These are phyloP conservation scores for Pyricularia sp. DNA, from an alignment of 2,329 filamentous ascomycete genomes.

Conservation along the genomic window DNA sequence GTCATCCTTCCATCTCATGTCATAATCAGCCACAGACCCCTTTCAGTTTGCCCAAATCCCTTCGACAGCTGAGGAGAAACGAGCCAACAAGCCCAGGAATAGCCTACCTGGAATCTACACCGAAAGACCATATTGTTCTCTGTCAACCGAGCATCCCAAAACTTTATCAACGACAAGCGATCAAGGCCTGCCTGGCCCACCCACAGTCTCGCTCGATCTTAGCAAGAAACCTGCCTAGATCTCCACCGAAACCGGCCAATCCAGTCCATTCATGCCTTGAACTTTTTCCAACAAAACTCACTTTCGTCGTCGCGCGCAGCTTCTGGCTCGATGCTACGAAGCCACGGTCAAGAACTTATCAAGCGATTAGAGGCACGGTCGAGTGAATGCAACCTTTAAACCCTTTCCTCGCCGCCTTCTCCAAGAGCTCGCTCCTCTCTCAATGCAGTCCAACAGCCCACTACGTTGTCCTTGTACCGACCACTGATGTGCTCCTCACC, in stretches of 20 bases:
- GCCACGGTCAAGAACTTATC: neutral
- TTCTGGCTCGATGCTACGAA: neutral
- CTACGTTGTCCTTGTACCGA: constrained; percentile 86
- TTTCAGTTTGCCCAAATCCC: neutral
- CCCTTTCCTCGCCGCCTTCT: constrained; percentile 96
- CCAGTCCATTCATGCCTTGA: neutral
- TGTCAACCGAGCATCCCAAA: neutral
- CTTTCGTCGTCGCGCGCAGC: neutral
- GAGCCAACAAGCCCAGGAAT: neutral
- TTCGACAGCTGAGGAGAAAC: neutral
- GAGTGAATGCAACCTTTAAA: constrained; percentile 92
- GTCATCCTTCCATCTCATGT: constrained; percentile 1
- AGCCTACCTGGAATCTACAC: neutral
- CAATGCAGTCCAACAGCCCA: constrained; percentile 89
- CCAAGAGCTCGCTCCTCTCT: constrained; percentile 81
- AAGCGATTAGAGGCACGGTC: constrained; percentile 1
- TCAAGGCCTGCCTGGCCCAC: neutral
- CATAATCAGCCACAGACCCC: neutral
- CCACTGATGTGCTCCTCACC: constrained; percentile 81
- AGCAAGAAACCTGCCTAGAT: neutral
- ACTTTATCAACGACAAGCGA: neutral
- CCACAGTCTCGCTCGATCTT: neutral
- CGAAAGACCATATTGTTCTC: neutral
- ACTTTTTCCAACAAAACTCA: neutral
- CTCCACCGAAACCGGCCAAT: neutral